Conservation (phyloP, 805 yeast species). For the Sugiyamaella smithiae region DNA sequence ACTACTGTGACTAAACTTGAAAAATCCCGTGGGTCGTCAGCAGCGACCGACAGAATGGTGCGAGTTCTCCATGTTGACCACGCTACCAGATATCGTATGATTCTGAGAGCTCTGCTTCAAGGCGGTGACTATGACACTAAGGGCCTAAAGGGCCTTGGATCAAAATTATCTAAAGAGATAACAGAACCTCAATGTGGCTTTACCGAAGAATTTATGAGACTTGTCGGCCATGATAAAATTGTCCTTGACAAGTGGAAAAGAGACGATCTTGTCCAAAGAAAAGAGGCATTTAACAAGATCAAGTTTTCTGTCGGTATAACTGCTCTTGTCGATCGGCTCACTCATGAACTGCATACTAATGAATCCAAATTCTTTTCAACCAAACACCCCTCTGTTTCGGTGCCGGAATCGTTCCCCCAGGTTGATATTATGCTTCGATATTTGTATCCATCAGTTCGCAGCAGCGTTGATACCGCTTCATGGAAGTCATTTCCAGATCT, state of each 20-base stretch:
- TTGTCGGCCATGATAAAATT: slow-evolving; percentile 7
- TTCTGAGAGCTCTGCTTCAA: slow-evolving; percentile 27
- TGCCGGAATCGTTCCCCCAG: slow-evolving; percentile 22
- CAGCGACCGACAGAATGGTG: slow-evolving; percentile 11
- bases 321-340: slow-evolving; percentile 17
- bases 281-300: neutral
- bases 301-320: neutral
- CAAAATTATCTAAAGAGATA: slow-evolving; percentile 17
- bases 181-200: slow-evolving; percentile 20
- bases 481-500: neutral
- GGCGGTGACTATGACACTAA: slow-evolving; percentile 31
- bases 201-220: slow-evolving; percentile 20
- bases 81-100: slow-evolving; percentile 3
- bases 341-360: slow-evolving; percentile 26
- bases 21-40: neutral
- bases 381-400: slow-evolving; percentile 6
- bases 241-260: neutral
- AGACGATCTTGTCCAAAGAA: neutral
- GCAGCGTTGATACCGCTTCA: neutral
- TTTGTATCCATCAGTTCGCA: slow-evolving; percentile 11
- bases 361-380: slow-evolving; percentile 19
- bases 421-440: slow-evolving; percentile 13
- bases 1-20: neutral
- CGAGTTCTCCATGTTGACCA: slow-evolving; percentile 8
- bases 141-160: slow-evolving; percentile 28